Evolutionary conservation across 805 yeast genomes (phyloP), one percentile per base, ranked within the genome.

Genomic region (Ogataea wickerhamii): DNA sequence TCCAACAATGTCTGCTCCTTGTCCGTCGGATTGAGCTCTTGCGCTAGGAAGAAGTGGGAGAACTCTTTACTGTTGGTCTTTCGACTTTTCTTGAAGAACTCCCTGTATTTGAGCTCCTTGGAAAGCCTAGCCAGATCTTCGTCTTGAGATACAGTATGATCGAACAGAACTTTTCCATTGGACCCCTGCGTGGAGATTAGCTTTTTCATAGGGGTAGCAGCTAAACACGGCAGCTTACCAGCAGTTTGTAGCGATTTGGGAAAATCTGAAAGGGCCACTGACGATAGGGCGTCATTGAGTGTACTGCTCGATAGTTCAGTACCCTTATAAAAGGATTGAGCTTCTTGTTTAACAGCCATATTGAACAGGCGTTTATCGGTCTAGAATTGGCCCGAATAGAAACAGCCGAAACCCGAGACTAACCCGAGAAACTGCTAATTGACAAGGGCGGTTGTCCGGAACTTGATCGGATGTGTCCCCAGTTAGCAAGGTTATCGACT

Each of bases 1-100:
- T 31, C 39, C 5, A 18, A 29, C 3, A 27, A 14, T 17, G 32
- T 43, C 8, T 21, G 12, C 19, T 38, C 47, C 16, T 12, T 32
- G 4, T 51, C 52, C n/a, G 34, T 32, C 3, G 53, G 35, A 19
- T 63, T 63, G 40, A 80, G 57, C 52, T 82, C 87, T 53, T 82
- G 91, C 1, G 87, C 84, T 27, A 82, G 55, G 38, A 82, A 80
- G 39, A 81, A 54, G 45, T 79, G 67, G 39, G 71, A 66, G 40
- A 76, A 64, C 5, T 70, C 64, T 27, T 63, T 63, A 3, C 73
- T 74, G 18, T 78, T 60, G 24, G 65, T 63, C 37, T 66, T 68
- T 36, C 73, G 53, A 28, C 48, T 68, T 42, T 67, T 71, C 40
- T 70, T 70, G 45, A 67, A 67, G 6, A 71, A 61, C 49, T 71